phyloP scores from a whole-genome alignment of 352 stramenopile genomes.

The Pythium guiyangense region DNA sequence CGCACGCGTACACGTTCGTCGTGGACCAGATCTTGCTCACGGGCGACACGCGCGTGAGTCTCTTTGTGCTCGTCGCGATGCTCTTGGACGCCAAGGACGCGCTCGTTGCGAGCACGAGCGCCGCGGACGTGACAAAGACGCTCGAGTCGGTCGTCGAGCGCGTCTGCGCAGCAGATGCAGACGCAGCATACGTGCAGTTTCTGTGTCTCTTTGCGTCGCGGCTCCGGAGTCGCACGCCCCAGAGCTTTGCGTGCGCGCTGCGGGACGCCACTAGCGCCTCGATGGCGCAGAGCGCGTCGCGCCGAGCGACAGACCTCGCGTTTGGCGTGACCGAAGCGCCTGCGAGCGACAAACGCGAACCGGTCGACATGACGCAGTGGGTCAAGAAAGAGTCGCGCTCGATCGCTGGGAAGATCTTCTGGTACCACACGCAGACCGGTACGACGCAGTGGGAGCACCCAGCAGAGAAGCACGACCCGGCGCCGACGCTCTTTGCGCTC shows the following conservation, averaged over 20 bases:
- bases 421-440: conserved; percentile 69
- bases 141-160: conserved; percentile 29
- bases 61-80: conserved; percentile 65
- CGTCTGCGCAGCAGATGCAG: conserved; percentile 17
- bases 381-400: conserved; percentile 71
- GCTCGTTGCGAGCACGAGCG: conserved; percentile 26
- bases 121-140: conserved; percentile 34
- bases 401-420: conserved; percentile 72
- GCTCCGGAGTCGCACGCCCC: conserved; percentile 54
- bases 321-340: conserved; percentile 27
- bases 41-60: conserved; percentile 55
- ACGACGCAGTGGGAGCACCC: conserved; percentile 83
- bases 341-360: conserved; percentile 16
- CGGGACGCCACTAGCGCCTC: conserved; percentile 19
- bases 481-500: conserved; percentile 59
- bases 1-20: conserved; percentile 55
- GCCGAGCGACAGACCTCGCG: conserved; percentile 51
- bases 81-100: conserved; percentile 41
- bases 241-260: conserved; percentile 59
- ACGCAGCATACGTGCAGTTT: conserved; percentile 44
- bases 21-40: conserved; percentile 82
- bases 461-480: conserved; percentile 47
- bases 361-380: conserved; percentile 79
- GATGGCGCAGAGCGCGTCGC: conserved; percentile 41
- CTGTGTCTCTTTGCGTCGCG: conserved; percentile 57